Percentiles rank a stretch among this genome's conserved stretches.
Evolutionary conservation across 2,329 filamentous ascomycete genomes (phyloP).

Genomic region (Fusarium virguliforme): DNA sequence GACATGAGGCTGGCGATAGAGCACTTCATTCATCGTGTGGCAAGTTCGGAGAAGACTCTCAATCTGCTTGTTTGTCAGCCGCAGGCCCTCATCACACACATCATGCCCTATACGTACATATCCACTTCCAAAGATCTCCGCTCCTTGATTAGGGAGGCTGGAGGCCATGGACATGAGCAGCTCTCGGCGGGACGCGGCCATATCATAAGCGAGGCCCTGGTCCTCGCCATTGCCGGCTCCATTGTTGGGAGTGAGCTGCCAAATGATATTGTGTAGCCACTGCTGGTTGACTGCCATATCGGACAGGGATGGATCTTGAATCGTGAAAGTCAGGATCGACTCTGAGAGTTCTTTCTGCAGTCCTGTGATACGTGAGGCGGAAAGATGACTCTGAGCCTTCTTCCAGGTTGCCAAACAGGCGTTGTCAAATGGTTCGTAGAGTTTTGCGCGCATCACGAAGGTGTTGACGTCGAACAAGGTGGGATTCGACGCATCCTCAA

Average conservation of each 20-base stretch:
- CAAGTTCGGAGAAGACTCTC: constrained; percentile 87
- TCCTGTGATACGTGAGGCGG: constrained; percentile 68
- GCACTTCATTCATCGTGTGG: constrained; percentile 80
- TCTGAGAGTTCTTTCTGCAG: constrained; percentile 76
- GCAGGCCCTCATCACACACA: neutral
- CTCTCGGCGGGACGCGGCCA: constrained; percentile 49
- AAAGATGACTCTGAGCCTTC: constrained; percentile 72
- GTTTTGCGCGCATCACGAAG: constrained; percentile 73
- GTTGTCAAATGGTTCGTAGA: constrained; percentile 79
- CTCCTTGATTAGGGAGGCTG: constrained; percentile 79
- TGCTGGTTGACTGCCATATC: constrained; percentile 74
- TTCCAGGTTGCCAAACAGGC: constrained; percentile 77
- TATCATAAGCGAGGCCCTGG: constrained; percentile 48
- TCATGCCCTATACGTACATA: constrained; percentile 68
- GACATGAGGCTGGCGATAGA: constrained; percentile 75
- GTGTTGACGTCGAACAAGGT: constrained; percentile 68
- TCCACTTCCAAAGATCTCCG: constrained; percentile 82
- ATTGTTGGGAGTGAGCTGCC: constrained; percentile 73
- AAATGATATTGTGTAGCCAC: constrained; percentile 76
- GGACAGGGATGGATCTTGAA: constrained; percentile 68
- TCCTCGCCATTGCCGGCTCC: constrained; percentile 64
- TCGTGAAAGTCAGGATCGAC: constrained; percentile 67
- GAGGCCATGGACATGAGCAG: constrained; percentile 74
- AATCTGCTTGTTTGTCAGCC: constrained; percentile 65
- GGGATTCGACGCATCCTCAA: constrained; percentile 73